Base-by-base conservation (phyloP, 805 yeast species). In the Cyberlindnera nakhonratchasimensis region DNA sequence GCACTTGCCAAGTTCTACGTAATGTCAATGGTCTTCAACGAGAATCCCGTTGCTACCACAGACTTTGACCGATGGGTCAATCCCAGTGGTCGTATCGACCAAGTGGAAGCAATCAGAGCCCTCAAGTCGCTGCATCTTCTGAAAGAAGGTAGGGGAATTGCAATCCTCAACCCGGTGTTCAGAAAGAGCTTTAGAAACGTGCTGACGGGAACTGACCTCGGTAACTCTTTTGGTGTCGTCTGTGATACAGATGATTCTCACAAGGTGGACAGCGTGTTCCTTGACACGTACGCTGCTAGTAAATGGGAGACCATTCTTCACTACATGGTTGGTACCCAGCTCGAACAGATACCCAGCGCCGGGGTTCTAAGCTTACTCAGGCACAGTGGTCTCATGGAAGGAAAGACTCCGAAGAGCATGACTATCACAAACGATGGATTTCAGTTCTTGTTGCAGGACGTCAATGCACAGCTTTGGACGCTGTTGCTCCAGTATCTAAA, bases 281-380 rank as follows among this genome's bases (percentile, higher is more conserved):
- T 91, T 36, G 95, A 87, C 52, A 70, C 70, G 29, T 90, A 88
- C 64, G 95, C 96, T 12, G 75, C 88, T 6, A 76, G 74, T 34
- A 88, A 85, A 58, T 93, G 99, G 99, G 99, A 93, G 60, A 79
- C 87, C 7, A 91, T 93, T 52, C 70, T 93, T 54, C 98, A 93
- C 70, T 93, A 83, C 67, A 91, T 93, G 98, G 99, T 93, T 33
- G 96, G 98, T 2, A 87, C 97, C 0, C 86, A 86, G 39, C 66
- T 82, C 34, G 70, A 76, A 10, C 73, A 70, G 14, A 66, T 77
- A 3, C 96, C 96, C 3, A 82, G 90, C 36, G 73, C 75, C n/a
- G 90, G 91, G 14, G 97, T 91, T 1, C 68, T 93, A 37, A 75
- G 80, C 14, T 68, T 93, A 21, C 68, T 93, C 37, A 74, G 77